Conservation (phyloP, 139 green algal species). For the Coelastrella sp. region DNA sequence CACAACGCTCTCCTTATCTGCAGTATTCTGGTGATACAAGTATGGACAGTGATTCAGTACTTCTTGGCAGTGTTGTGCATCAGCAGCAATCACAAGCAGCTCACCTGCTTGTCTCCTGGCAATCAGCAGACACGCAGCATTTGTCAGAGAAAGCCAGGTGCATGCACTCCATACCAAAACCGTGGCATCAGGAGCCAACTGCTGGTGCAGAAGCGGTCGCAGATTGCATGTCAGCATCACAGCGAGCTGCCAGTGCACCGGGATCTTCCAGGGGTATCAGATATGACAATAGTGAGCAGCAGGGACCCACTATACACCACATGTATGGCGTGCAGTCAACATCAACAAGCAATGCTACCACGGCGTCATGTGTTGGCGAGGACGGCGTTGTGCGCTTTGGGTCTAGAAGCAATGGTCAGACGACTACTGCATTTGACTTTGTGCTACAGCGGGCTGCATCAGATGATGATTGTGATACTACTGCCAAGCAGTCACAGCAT, state of each 20-base stretch:
- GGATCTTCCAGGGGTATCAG: too few species aligned
- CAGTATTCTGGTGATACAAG: conserved; percentile 15
- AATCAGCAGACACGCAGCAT: background rate
- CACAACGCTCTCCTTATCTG: too few species aligned
- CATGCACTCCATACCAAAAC: too few species aligned
- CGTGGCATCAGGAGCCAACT: too few species aligned
- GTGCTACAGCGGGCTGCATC: background rate
- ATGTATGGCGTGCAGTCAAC: background rate
- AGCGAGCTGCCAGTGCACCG: too few species aligned
- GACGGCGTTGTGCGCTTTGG: conserved; percentile 14
- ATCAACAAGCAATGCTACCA: background rate
- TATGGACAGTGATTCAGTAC: conserved; percentile 23
- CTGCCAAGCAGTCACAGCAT: background rate
- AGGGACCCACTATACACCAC: too few species aligned
- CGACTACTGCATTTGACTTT: conserved; percentile 9
- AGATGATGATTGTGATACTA: background rate
- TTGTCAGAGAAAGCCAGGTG: background rate
- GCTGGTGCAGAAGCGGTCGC: too few species aligned
- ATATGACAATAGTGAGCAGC: too few species aligned
- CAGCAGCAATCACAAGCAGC: conserved; percentile 19
- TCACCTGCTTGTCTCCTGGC: background rate
- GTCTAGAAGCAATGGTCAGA: background rate
- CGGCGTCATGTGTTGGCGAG: too few species aligned
- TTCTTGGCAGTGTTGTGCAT: conserved; percentile 28
- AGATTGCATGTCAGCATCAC: too few species aligned